Conservation (phyloP, 495 filamentous ascomycete genomes). For the Baudoinia panamericana region DNA sequence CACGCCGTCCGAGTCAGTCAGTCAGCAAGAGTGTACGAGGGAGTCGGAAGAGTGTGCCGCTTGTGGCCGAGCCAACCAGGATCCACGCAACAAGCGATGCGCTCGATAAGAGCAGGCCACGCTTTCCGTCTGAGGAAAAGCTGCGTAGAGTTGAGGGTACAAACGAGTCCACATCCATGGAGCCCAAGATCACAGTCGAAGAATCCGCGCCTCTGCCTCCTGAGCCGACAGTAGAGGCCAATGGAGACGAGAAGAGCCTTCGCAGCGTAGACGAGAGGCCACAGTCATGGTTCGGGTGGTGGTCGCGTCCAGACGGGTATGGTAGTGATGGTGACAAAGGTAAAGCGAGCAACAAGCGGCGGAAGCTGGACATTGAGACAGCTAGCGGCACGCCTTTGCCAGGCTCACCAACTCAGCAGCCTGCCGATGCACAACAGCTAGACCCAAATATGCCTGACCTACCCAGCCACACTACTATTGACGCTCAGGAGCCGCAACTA, state of each 20-base stretch:
- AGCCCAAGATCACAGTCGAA: constrained; percentile 2
- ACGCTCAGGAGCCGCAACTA: neutral
- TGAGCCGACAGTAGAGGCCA: constrained; percentile 2
- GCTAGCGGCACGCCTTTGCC: constrained; percentile 15
- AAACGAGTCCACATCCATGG: constrained; percentile 3
- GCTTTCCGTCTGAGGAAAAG: constrained; percentile 9
- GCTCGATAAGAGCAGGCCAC: constrained; percentile 10
- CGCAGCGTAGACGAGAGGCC: neutral
- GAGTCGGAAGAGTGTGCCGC: constrained; percentile 26
- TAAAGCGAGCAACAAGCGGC: constrained; percentile 9
- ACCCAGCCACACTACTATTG: neutral
- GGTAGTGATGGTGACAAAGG: constrained; percentile 18
- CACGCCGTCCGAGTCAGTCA: constrained; percentile 10
- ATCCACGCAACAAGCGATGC: constrained; percentile 23
- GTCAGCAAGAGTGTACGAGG: constrained; percentile 23
- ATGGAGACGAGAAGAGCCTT: constrained; percentile 2
- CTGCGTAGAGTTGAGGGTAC: constrained; percentile 2
- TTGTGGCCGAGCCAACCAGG: constrained; percentile 27
- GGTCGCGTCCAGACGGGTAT: constrained; percentile 31
- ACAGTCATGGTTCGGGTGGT: constrained; percentile 29
- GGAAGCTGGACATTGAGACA: constrained; percentile 10
- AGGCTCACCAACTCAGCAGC: constrained; percentile 15
- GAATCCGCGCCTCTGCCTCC: constrained; percentile 15
- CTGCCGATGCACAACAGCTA: constrained; percentile 3
- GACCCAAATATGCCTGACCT: neutral